Evolutionary conservation across 352 stramenopile genomes (phyloP).

Genomic region (Phytophthora colocasiae): DNA sequence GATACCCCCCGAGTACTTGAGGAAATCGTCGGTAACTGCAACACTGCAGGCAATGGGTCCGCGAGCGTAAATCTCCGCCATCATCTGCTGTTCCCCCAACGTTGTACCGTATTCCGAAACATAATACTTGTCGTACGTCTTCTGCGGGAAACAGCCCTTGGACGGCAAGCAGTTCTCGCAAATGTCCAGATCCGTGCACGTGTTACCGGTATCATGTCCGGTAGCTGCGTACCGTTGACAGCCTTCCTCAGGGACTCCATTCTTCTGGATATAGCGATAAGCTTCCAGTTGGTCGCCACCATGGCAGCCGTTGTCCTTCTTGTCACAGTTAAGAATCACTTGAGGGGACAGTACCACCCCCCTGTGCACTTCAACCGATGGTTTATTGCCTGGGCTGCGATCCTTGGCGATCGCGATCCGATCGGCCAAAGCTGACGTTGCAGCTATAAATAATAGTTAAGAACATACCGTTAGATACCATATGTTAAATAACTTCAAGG

Average conservation of each 20-base stretch:
- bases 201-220: conserved; percentile 90
- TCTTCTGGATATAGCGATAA: conserved; percentile 93
- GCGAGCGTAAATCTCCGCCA: conserved; percentile 96
- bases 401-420: conserved; percentile 87
- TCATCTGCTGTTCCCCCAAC: conserved; percentile 93
- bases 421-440: conserved; percentile 87
- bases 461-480: background rate
- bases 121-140: conserved; percentile 95
- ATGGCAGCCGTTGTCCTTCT: conserved; percentile 91
- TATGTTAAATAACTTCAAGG: conserved; percentile 21
- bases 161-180: conserved; percentile 92
- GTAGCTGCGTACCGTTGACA: conserved; percentile 95
- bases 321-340: conserved; percentile 90
- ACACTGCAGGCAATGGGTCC: conserved; percentile 95
- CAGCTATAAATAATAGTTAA: conserved; percentile 37
- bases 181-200: conserved; percentile 88
- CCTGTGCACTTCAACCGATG: conserved; percentile 68
- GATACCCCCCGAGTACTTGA: conserved; percentile 94
- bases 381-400: conserved; percentile 54
- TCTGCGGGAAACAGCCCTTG: conserved; percentile 89
- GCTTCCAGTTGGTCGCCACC: conserved; percentile 92
- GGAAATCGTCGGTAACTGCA: conserved; percentile 89
- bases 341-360: conserved; percentile 87
- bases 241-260: conserved; percentile 94
- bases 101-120: conserved; percentile 95